Percentiles rank a stretch among this genome's conserved stretches.
Conservation (phyloP, 495 filamentous ascomycete genomes). For the Annulohypoxylon bovei region DNA sequence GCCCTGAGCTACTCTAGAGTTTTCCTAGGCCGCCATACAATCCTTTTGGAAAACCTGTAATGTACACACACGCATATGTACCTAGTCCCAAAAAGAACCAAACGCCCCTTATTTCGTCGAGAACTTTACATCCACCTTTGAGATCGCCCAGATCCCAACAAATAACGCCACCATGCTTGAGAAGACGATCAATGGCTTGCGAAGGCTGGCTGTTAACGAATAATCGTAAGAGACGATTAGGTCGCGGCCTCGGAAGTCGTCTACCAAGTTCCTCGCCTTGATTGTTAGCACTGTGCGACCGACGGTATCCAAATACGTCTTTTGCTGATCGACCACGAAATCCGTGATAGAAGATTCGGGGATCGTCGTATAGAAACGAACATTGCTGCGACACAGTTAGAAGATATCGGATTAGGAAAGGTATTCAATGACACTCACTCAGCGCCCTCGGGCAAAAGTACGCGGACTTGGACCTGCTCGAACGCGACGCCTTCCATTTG, state of each 20-base stretch:
- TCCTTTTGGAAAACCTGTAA: conserved; percentile 38
- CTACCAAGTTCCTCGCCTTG: conserved; percentile 84
- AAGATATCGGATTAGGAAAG: not conserved
- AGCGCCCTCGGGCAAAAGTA: conserved; percentile 91
- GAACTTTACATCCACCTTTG: conserved; percentile 72
- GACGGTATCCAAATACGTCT: conserved; percentile 93
- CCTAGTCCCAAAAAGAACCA: conserved; percentile 30
- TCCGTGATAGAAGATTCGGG: conserved; percentile 67
- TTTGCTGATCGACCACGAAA: conserved; percentile 59
- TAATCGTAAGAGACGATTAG: conserved; percentile 91
- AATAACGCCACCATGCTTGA: conserved; percentile 79
- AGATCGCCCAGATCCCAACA: conserved; percentile 76
- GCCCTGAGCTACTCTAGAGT: conserved; percentile 33
- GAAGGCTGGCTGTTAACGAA: conserved; percentile 74
- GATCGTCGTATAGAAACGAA: conserved; percentile 71
- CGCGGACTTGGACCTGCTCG: conserved; percentile 78
- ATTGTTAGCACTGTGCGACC: conserved; percentile 86
- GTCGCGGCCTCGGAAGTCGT: conserved; percentile 83
- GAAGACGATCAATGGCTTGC: conserved; percentile 88
- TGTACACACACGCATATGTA: conserved; percentile 35
- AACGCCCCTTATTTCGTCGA: conserved; percentile 46
- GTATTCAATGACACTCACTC: conserved; percentile 66
- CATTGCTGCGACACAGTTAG: conserved; percentile 64
- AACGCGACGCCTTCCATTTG: conserved; percentile 85
- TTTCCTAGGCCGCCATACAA: conserved; percentile 20